Conservation (phyloP, 768 basidiomycete genomes). For the Mrakia blollopis region DNA sequence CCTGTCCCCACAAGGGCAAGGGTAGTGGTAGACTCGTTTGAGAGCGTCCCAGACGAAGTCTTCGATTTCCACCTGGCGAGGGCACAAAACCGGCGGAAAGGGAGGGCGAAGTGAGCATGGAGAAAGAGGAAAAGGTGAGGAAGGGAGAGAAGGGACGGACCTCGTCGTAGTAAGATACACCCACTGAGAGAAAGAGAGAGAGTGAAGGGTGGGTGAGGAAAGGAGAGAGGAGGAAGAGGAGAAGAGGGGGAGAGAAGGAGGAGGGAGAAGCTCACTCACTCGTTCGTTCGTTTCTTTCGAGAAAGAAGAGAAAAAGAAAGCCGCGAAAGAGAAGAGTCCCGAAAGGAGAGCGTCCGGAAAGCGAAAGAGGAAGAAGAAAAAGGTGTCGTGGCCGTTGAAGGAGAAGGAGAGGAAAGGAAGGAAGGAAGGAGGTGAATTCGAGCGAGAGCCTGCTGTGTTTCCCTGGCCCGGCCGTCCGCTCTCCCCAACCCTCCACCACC, state of each 20-base stretch:
- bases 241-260: not conserved
- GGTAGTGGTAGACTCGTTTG: conserved; percentile 86
- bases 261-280: not conserved
- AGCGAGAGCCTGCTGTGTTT: too few relatives aligned
- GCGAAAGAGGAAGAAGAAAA: not conserved
- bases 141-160: not conserved
- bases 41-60: conserved; percentile 83
- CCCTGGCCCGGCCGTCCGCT: not conserved
- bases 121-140: not conserved
- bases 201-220: not conserved
- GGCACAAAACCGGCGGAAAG: not conserved
- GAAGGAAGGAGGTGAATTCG: not conserved
- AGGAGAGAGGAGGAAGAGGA: not conserved
- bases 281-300: not conserved
- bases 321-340: not conserved
- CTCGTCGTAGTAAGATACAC: conserved; percentile 27
- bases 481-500: not conserved
- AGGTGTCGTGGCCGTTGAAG: not conserved
- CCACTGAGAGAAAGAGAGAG: not conserved
- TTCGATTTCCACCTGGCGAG: conserved; percentile 76
- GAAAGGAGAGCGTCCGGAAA: not conserved
- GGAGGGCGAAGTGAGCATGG: not conserved
- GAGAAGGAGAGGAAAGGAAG: not conserved
- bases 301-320: not conserved
- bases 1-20: conserved; percentile 94